These are phyloP conservation scores for Xylaria sp. DNA, from an alignment of 2,329 filamentous ascomycete genomes.

Conservation along the genomic window DNA sequence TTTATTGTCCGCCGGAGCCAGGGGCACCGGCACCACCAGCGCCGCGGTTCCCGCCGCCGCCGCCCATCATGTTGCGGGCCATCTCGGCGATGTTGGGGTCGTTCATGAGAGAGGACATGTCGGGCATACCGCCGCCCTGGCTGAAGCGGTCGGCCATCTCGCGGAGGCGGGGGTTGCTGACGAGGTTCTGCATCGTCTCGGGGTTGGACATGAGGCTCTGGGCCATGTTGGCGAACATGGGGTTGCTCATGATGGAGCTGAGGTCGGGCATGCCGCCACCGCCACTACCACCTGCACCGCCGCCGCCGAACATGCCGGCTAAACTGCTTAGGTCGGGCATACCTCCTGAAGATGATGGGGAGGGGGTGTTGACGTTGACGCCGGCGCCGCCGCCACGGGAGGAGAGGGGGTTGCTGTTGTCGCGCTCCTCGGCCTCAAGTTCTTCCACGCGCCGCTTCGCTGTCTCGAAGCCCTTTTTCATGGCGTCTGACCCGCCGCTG, in stretches of 20 bases:
- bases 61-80: conserved; percentile 51
- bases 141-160: conserved; percentile 86
- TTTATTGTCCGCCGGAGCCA: conserved; percentile 32
- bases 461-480: conserved; percentile 97
- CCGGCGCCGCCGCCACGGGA: conserved; percentile 34
- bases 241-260: conserved; percentile 88
- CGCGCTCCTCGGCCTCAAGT: conserved; percentile 62
- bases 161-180: conserved; percentile 89
- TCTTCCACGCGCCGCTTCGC: conserved; percentile 87
- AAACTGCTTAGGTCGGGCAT: conserved; percentile 75
- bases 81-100: conserved; percentile 92
- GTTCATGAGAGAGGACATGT: conserved; percentile 83
- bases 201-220: conserved; percentile 98
- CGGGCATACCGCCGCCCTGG: conserved; percentile 84
- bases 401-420: conserved; percentile 55
- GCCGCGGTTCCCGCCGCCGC: conserved; percentile 35
- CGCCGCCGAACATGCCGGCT: conserved; percentile 74
- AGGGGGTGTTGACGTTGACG: conserved; percentile 52
- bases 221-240: conserved; percentile 97
- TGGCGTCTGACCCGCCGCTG: conserved; percentile 91
- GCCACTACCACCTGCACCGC: conserved; percentile 59
- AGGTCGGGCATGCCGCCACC: conserved; percentile 88
- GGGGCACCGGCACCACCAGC: too few species aligned
- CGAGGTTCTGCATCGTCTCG: conserved; percentile 86
- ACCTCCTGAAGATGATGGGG: conserved; percentile 48